These are phyloP conservation scores for Penicillium pulvis DNA, from an alignment of 495 filamentous ascomycete species.

Conservation along the genomic window DNA sequence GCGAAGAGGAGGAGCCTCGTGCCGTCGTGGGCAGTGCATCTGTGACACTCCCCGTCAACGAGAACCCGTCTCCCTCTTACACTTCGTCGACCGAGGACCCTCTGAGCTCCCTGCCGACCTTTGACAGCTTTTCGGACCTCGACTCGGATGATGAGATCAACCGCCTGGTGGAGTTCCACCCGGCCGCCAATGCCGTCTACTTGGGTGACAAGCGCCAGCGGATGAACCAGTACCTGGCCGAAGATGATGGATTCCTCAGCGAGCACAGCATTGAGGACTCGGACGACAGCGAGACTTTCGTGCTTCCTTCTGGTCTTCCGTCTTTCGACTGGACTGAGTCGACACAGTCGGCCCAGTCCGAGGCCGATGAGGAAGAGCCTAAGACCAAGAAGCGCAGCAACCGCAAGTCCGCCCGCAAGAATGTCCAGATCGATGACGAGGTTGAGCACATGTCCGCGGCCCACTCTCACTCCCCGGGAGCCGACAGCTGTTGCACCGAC, in stretches of 20 bases:
- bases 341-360: constrained; percentile 23
- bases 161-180: constrained; percentile 70
- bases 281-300: constrained; percentile 63
- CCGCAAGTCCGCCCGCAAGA: constrained; percentile 53
- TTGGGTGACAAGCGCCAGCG: constrained; percentile 78
- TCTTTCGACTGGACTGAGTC: constrained; percentile 42
- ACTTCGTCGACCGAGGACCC: constrained; percentile 51
- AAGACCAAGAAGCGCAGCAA: constrained; percentile 63
- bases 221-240: constrained; percentile 64
- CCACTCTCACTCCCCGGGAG: constrained; percentile 16
- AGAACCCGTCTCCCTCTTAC: constrained; percentile 50
- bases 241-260: constrained; percentile 74
- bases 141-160: constrained; percentile 92
- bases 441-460: constrained; percentile 29
- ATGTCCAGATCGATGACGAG: constrained; percentile 36
- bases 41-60: constrained; percentile 55
- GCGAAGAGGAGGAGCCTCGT: constrained; percentile 76
- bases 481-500: constrained; percentile 24
- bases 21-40: constrained; percentile 68
- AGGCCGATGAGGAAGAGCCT: constrained; percentile 43
- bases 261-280: constrained; percentile 78
- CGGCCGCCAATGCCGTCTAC: constrained; percentile 59
- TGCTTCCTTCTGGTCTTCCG: constrained; percentile 51
- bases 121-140: constrained; percentile 86
- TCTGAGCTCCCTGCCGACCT: constrained; percentile 67